Evolutionary conservation across 129 eudicot genomes (phyloP).

Genomic region (Flaveria linearis): DNA sequence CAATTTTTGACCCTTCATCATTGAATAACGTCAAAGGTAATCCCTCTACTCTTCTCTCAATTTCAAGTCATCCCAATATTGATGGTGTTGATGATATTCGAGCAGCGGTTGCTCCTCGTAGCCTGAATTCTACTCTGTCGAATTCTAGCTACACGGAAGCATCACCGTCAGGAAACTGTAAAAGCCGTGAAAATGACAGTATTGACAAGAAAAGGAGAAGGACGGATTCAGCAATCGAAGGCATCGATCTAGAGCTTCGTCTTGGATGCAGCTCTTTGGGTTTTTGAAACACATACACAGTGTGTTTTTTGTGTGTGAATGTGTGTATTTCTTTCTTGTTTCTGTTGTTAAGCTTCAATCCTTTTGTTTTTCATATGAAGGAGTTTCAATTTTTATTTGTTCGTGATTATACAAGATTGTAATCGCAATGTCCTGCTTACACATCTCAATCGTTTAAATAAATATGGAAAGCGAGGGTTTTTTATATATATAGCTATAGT

Average conservation of each 20-base stretch:
- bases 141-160: slow-evolving; percentile 23
- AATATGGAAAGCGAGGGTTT: neutral
- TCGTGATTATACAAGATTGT: neutral
- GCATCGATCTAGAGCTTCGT: slow-evolving; percentile 42
- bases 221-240: slow-evolving; percentile 27
- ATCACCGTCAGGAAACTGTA: slow-evolving; percentile 21
- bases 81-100: slow-evolving; percentile 1
- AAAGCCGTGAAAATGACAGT: slow-evolving; percentile 6
- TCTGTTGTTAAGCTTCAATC: slow-evolving; percentile 11
- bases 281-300: slow-evolving; percentile 17
- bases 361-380: neutral
- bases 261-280: slow-evolving; percentile 30
- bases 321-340: slow-evolving; percentile 22
- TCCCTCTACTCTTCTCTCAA: slow-evolving; percentile 21
- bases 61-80: slow-evolving; percentile 7
- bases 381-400: slow-evolving; percentile 16
- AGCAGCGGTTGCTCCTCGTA: slow-evolving; percentile 7
- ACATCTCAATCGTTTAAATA: neutral
- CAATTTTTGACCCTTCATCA: slow-evolving; percentile 25
- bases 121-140: slow-evolving; percentile 20
- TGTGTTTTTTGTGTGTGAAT: slow-evolving; percentile 17
- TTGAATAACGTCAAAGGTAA: slow-evolving; percentile 21
- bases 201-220: slow-evolving; percentile 18
- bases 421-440: neutral
- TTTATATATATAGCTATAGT: neutral